A percentile compares a stretch with the other conserved stretches of the same genome.
Conservation (phyloP, 2,329 filamentous ascomycete species). For the Fusarium sp. region DNA sequence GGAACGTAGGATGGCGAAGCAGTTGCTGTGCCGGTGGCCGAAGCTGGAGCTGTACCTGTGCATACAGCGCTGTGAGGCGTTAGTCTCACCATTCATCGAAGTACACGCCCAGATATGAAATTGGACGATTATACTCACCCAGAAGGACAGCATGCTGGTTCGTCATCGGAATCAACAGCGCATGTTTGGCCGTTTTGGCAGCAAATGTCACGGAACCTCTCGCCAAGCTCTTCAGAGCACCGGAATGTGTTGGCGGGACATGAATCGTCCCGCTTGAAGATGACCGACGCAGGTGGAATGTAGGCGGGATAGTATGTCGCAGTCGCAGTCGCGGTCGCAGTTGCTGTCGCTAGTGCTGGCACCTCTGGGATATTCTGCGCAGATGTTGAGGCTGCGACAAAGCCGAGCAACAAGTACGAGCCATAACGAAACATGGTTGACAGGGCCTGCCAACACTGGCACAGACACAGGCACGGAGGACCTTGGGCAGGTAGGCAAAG, state of each 20-base stretch:
- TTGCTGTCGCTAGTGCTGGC: conserved; percentile 33
- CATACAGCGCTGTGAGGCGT: conserved; percentile 60
- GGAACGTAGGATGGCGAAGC: conserved; percentile 62
- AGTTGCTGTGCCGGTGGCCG: conserved; percentile 52
- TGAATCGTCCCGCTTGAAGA: conserved; percentile 46
- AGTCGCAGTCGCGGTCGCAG: conserved; percentile 7
- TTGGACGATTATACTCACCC: conserved; percentile 53
- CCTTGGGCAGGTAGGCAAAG: neutral
- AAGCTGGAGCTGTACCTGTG: conserved; percentile 64
- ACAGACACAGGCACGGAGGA: neutral
- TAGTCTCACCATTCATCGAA: conserved; percentile 8
- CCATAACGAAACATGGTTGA: conserved; percentile 37
- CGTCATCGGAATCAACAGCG: conserved; percentile 59
- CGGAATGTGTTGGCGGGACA: conserved; percentile 63
- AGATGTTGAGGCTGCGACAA: conserved; percentile 34
- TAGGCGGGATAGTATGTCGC: conserved; percentile 24
- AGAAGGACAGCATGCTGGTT: conserved; percentile 65
- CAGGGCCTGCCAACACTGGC: conserved; percentile 4
- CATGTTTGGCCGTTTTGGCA: conserved; percentile 64
- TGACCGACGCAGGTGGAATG: conserved; percentile 34
- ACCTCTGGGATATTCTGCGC: conserved; percentile 34
- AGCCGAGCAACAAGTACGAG: conserved; percentile 39
- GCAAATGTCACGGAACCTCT: conserved; percentile 61
- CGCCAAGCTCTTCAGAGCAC: conserved; percentile 60
- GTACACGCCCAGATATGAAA: neutral